These are phyloP conservation scores for Suhomyces maxii DNA, from an alignment of 1,139 yeast species.

Conservation along the genomic window DNA sequence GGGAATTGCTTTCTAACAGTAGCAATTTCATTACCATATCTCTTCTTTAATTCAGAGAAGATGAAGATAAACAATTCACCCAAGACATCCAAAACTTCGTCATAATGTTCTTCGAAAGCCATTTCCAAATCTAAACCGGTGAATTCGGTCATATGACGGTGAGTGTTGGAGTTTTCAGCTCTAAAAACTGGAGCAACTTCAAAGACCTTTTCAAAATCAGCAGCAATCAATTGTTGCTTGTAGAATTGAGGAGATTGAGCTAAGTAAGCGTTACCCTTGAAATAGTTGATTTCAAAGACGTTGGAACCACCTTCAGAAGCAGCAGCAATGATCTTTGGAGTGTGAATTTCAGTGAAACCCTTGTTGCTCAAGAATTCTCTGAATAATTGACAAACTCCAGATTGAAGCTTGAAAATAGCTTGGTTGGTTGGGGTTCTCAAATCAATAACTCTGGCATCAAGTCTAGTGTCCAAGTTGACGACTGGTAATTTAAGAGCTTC, in stretches of 20 bases:
- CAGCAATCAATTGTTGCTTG: slow-evolving; percentile 97
- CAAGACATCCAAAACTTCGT: slow-evolving; percentile 84
- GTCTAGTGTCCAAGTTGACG: slow-evolving; percentile 93
- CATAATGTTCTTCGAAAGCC: slow-evolving; percentile 98
- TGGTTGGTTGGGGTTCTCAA: slow-evolving; percentile 96
- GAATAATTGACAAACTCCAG: slow-evolving; percentile 85
- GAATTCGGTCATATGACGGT: slow-evolving; percentile 98
- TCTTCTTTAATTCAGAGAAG: slow-evolving; percentile 74
- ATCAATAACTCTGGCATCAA: slow-evolving; percentile 93
- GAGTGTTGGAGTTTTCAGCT: slow-evolving; percentile 98
- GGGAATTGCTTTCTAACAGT: slow-evolving; percentile 94
- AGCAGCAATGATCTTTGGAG: slow-evolving; percentile 93
- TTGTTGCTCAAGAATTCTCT: slow-evolving; percentile 75
- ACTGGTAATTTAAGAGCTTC: slow-evolving; percentile 89
- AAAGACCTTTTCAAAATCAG: slow-evolving; percentile 93
- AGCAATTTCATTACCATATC: slow-evolving; percentile 83
- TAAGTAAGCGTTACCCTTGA: slow-evolving; percentile 87
- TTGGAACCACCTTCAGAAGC: slow-evolving; percentile 98
- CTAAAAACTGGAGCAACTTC: slow-evolving; percentile 98
- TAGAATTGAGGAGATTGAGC: slow-evolving; percentile 98
- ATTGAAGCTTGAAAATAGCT: slow-evolving; percentile 91
- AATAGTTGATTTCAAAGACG: slow-evolving; percentile 90
- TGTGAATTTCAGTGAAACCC: slow-evolving; percentile 86
- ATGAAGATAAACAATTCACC: slow-evolving; percentile 86
- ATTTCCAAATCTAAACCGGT: slow-evolving; percentile 96